A percentile compares a stretch with the other conserved stretches of the same genome.
These are phyloP conservation scores for Aphanomyces astaci DNA, from an alignment of 352 stramenopile species.

Conservation along the genomic window DNA sequence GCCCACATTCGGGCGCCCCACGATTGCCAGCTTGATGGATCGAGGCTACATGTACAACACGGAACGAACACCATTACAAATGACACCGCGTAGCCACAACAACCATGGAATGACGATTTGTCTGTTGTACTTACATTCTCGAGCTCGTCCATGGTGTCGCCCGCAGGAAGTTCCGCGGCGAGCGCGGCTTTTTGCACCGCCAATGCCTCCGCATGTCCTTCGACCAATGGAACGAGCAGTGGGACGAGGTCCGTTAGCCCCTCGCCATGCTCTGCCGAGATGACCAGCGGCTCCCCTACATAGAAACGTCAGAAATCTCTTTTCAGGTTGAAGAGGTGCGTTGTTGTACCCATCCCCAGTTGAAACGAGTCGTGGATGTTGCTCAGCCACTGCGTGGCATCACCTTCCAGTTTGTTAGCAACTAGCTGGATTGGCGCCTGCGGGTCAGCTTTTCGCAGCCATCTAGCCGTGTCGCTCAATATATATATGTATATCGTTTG, in stretches of 20 bases:
- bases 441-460: slow-evolving; percentile 55
- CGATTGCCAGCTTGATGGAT: slow-evolving; percentile 69
- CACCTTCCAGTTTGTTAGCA: slow-evolving; percentile 72
- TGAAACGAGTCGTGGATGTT: slow-evolving; percentile 71
- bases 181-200: neutral
- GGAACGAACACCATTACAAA: neutral
- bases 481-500: neutral
- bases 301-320: neutral
- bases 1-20: slow-evolving; percentile 70
- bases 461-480: too few species aligned
- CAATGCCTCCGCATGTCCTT: slow-evolving; percentile 43
- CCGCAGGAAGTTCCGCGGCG: neutral
- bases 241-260: slow-evolving; percentile 61
- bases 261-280: slow-evolving; percentile 68
- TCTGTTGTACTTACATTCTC: slow-evolving; percentile 41
- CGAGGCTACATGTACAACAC: slow-evolving; percentile 31
- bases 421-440: slow-evolving; percentile 57
- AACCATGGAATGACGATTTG: neutral
- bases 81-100: too few species aligned
- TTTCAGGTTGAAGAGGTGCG: neutral
- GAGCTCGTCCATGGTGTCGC: slow-evolving; percentile 31
- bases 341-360: slow-evolving; percentile 47
- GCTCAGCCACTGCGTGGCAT: slow-evolving; percentile 52
- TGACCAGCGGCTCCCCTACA: slow-evolving; percentile 39
- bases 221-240: slow-evolving; percentile 60